Conservation (phyloP, 73 alveolate genomes). For the Symbiodinium natans region DNA sequence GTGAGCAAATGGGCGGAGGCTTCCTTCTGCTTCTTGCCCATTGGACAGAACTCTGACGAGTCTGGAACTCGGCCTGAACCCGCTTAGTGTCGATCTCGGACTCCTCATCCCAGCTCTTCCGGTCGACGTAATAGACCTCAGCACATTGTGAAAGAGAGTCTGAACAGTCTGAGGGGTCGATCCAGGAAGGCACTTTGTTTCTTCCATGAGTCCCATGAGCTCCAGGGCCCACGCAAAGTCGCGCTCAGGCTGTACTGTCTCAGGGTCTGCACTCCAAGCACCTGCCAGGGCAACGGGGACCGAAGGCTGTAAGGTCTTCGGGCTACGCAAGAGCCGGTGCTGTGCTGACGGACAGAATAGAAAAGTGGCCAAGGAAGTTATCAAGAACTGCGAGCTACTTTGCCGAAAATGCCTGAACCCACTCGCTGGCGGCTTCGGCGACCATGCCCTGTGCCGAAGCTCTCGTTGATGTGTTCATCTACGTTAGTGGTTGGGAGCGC, state of each 20-base stretch:
- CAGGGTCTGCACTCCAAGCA: conserved; percentile 63
- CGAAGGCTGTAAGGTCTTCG: not conserved
- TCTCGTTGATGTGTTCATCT: too few species aligned
- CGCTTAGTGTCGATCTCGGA: conserved; percentile 44
- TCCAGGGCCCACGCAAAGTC: not conserved
- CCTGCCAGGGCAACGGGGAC: not conserved
- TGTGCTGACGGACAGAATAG: too few species aligned
- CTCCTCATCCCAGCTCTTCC: conserved; percentile 51
- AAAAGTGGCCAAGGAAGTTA: too few species aligned
- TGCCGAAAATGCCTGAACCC: not conserved
- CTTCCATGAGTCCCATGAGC: too few species aligned
- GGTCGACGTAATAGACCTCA: conserved; percentile 55
- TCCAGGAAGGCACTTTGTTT: too few species aligned
- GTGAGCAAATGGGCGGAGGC: too few species aligned
- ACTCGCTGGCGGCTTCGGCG: not conserved
- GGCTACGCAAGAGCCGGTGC: too few species aligned
- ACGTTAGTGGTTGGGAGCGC: too few species aligned
- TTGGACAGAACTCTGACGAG: not conserved
- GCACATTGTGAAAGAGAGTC: too few species aligned
- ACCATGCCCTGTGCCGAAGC: too few species aligned
- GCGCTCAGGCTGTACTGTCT: conserved; percentile 54
- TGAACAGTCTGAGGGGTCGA: too few species aligned
- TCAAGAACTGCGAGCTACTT: too few species aligned
- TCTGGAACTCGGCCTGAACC: not conserved
- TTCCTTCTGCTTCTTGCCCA: not conserved